Percentiles rank a stretch among this genome's conserved stretches.
phyloP scores from a whole-genome alignment of 331 rosid species.

The Pyrus hybrid region DNA sequence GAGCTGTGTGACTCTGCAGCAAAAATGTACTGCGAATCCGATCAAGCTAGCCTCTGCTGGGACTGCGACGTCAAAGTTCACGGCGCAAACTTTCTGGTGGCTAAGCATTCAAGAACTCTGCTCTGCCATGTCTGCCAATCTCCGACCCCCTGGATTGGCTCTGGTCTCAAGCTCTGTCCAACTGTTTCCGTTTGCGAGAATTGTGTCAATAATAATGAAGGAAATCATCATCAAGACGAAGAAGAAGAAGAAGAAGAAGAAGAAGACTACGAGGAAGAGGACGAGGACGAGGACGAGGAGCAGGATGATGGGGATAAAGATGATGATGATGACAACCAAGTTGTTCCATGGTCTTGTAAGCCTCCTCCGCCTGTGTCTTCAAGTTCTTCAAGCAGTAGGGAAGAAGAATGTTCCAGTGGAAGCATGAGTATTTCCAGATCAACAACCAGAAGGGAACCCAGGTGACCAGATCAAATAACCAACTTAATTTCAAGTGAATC shows the following conservation, averaged over 20 bases:
- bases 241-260: neutral
- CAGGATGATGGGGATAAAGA: no score
- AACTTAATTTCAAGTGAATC: neutral
- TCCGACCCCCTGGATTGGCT: slow-evolving; percentile 57
- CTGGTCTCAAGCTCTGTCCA: slow-evolving; percentile 63
- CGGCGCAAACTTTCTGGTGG: slow-evolving; percentile 60
- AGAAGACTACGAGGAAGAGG: neutral
- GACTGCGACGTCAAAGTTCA: slow-evolving; percentile 72
- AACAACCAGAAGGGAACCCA: neutral
- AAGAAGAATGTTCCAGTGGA: slow-evolving; percentile 17
- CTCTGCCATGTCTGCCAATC: slow-evolving; percentile 78
- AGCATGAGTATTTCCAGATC: slow-evolving; percentile 4
- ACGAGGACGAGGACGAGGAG: no score
- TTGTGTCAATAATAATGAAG: slow-evolving; percentile 17
- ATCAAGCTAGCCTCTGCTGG: slow-evolving; percentile 72
- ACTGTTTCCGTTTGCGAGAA: slow-evolving; percentile 48
- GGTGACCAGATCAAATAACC: neutral
- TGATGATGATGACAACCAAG: slow-evolving; percentile 59
- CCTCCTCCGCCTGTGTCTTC: slow-evolving; percentile 34
- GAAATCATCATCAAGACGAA: neutral
- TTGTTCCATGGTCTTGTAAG: slow-evolving; percentile 56
- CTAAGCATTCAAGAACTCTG: slow-evolving; percentile 54
- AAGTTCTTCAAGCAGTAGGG: slow-evolving; percentile 37
- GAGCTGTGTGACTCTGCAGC: slow-evolving; percentile 59
- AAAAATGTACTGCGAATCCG: slow-evolving; percentile 61